Conservation (phyloP, 1,284 basidiomycete species). For the Coriolopsis trogii region DNA sequence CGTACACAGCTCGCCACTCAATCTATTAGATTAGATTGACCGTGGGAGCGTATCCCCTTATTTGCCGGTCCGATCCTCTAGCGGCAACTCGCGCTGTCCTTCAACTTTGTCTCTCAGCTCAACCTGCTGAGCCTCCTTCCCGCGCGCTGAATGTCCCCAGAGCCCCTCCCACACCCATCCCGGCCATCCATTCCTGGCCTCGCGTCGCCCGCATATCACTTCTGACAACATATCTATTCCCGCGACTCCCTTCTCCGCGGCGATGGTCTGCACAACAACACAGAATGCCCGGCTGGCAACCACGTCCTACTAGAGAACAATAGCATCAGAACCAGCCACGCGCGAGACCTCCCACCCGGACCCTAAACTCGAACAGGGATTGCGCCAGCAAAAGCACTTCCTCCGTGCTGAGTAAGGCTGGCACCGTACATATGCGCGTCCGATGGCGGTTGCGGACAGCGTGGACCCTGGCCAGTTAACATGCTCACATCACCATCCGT, state of each 20-base stretch:
- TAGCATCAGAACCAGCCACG: too few relatives aligned
- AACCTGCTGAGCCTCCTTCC: too few relatives aligned
- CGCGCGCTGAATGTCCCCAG: too few relatives aligned
- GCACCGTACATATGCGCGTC: not conserved
- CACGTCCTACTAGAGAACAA: not conserved
- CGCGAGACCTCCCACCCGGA: conserved; percentile 24
- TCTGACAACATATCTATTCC: too few relatives aligned
- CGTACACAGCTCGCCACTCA: conserved; percentile 25
- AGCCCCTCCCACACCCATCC: not conserved
- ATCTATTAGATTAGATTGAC: conserved; percentile 32
- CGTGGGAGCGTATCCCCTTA: conserved; percentile 22
- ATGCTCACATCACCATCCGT: too few relatives aligned
- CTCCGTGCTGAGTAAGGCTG: not conserved
- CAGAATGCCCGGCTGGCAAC: too few relatives aligned
- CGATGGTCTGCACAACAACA: too few relatives aligned
- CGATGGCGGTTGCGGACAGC: not conserved
- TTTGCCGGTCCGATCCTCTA: conserved; percentile 22
- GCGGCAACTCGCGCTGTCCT: conserved; percentile 21
- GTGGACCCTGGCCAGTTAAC: not conserved
- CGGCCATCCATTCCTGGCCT: not conserved
- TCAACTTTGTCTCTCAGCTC: conserved; percentile 11
- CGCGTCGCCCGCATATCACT: not conserved
- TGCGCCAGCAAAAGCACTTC: conserved; percentile 1
- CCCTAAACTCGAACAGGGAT: conserved; percentile 5
- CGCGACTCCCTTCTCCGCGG: too few relatives aligned